Percentiles rank a stretch among this genome's conserved stretches.
Conservation (phyloP, 371 early-diverging fungal species). For the Rhizopus sp. region DNA sequence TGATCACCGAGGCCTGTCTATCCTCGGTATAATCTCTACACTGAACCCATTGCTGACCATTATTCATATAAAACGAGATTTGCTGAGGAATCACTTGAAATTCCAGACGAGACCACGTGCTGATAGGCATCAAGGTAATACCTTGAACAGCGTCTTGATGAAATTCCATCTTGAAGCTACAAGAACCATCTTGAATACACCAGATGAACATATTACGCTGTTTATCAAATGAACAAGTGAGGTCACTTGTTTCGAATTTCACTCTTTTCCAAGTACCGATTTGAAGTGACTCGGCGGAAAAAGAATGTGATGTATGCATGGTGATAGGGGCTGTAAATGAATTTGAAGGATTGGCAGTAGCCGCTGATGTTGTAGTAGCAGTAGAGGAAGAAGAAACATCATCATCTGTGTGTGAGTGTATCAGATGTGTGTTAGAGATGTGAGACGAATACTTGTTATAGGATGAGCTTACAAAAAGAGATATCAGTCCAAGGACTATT, state of each 20-base stretch:
- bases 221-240: slow-evolving; percentile 63
- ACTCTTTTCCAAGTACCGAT: slow-evolving; percentile 84
- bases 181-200: slow-evolving; percentile 68
- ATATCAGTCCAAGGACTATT: slow-evolving; percentile 15
- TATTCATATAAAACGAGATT: slow-evolving; percentile 65
- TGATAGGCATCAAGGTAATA: slow-evolving; percentile 46
- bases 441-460: no score
- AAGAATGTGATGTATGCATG: neutral
- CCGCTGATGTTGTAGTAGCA: neutral
- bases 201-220: slow-evolving; percentile 57
- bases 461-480: slow-evolving; percentile 19
- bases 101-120: slow-evolving; percentile 39
- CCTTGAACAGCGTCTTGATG: slow-evolving; percentile 54
- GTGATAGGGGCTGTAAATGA: neutral
- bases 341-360: neutral
- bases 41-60: slow-evolving; percentile 56
- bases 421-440: no score
- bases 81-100: slow-evolving; percentile 29
- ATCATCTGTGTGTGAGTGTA: neutral
- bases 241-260: slow-evolving; percentile 51
- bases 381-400: slow-evolving; percentile 1
- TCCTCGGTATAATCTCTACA: slow-evolving; percentile 81
- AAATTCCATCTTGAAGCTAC: slow-evolving; percentile 74
- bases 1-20: slow-evolving; percentile 55
- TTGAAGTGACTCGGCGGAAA: slow-evolving; percentile 52